phyloP scores from a whole-genome alignment of 805 yeast genomes.

The Ogataea methanolica region DNA sequence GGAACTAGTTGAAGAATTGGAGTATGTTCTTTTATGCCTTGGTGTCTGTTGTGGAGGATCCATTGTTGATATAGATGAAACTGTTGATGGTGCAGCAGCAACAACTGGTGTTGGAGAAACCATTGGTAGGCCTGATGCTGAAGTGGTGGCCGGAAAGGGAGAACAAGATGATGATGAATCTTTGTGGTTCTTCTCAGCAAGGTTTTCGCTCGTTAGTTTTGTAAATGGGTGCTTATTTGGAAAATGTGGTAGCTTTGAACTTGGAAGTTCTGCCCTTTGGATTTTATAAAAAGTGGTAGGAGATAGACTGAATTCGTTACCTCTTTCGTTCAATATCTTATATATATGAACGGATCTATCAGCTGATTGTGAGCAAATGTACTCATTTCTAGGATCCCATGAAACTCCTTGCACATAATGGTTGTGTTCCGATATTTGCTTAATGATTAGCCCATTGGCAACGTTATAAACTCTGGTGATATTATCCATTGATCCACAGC shows the following conservation, averaged over 20 bases:
- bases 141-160: not conserved
- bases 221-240: slow-evolving; percentile 3
- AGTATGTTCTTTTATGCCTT: slow-evolving; percentile 37
- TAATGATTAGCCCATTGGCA: slow-evolving; percentile 49
- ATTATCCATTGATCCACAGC: slow-evolving; percentile 93
- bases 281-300: slow-evolving; percentile 45
- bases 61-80: slow-evolving; percentile 18
- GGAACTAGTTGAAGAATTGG: slow-evolving; percentile 36
- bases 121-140: not conserved
- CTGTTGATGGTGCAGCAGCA: not conserved
- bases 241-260: slow-evolving; percentile 8
- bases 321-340: slow-evolving; percentile 30
- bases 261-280: slow-evolving; percentile 55
- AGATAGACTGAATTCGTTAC: slow-evolving; percentile 27
- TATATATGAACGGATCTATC: slow-evolving; percentile 81
- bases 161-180: slow-evolving; percentile 3
- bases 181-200: slow-evolving; percentile 11
- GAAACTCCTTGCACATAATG: slow-evolving; percentile 95
- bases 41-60: slow-evolving; percentile 30
- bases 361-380: slow-evolving; percentile 81
- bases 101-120: not conserved
- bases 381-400: slow-evolving; percentile 88
- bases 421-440: slow-evolving; percentile 64
- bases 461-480: slow-evolving; percentile 64
- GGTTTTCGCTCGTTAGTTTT: slow-evolving; percentile 18